Conservation (phyloP, 164 flowering plant genomes). For the Paratinospora sagittata region DNA sequence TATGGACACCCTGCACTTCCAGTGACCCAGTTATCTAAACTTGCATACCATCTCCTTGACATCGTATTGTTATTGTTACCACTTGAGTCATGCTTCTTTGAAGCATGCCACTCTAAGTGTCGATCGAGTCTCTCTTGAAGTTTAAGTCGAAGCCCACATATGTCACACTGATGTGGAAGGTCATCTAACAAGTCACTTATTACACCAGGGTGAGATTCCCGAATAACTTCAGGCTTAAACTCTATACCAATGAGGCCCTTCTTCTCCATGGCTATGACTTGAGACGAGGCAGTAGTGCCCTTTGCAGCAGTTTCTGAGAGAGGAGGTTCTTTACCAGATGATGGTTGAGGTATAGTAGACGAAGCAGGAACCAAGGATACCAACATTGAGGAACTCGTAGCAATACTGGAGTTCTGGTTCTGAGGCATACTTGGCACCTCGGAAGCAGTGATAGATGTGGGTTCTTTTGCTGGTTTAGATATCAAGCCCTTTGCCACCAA, state of each 20-base stretch:
- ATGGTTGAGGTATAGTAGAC: constrained; percentile 16
- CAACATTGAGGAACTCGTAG: constrained; percentile 26
- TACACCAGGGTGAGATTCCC: constrained; percentile 58
- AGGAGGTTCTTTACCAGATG: constrained; percentile 25
- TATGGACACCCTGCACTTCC: constrained; percentile 23
- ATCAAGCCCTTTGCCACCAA: constrained; percentile 87
- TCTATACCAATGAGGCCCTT: constrained; percentile 60
- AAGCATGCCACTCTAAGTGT: constrained; percentile 80
- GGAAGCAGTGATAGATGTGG: constrained; percentile 18
- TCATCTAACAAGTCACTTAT: constrained; percentile 53
- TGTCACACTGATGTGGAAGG: constrained; percentile 51
- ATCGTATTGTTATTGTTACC: constrained; percentile 14
- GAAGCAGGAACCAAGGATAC: constrained; percentile 30
- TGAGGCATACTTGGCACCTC: constrained; percentile 18
- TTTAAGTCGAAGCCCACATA: constrained; percentile 68
- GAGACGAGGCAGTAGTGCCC: constrained; percentile 16
- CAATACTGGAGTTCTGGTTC: constrained; percentile 21
- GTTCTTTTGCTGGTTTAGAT: constrained; percentile 53
- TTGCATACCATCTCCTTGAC: constrained; percentile 64
- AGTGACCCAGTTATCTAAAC: constrained; percentile 48
- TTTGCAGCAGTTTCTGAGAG: constrained; percentile 23
- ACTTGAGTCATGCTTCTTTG: constrained; percentile 23
- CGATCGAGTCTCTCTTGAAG: constrained; percentile 46
- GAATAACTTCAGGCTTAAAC: constrained; percentile 65
- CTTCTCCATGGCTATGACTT: constrained; percentile 25